Conservation (phyloP, 768 basidiomycete species). For the Suillus subalutaceus region DNA sequence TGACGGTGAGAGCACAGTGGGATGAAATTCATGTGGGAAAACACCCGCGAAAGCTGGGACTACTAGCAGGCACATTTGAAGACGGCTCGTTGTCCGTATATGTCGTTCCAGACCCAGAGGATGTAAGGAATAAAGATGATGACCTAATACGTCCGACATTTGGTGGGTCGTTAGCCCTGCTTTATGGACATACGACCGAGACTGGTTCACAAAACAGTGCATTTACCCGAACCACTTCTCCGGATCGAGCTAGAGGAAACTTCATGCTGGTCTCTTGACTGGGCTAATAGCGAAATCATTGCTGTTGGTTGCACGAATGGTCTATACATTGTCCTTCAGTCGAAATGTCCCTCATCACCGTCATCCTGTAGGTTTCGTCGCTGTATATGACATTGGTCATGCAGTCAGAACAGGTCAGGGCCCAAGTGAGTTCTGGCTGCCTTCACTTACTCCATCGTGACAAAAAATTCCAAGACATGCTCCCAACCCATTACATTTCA, state of each 20-base stretch:
- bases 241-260: constrained; percentile 78
- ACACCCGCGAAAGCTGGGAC: constrained; percentile 66
- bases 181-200: background rate
- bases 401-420: constrained; percentile 38
- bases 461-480: constrained; percentile 32
- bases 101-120: constrained; percentile 77
- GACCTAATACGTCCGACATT: constrained; percentile 44
- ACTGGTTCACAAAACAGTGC: constrained; percentile 43
- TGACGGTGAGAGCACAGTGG: constrained; percentile 22
- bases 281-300: constrained; percentile 84
- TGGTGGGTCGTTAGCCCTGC: constrained; percentile 42
- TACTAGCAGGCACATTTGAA: constrained; percentile 83
- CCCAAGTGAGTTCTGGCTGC: constrained; percentile 30
- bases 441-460: background rate
- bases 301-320: constrained; percentile 88
- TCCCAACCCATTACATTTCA: constrained; percentile 73
- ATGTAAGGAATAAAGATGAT: constrained; percentile 37
- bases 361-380: constrained; percentile 49
- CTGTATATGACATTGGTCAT: constrained; percentile 56
- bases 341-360: constrained; percentile 5
- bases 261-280: constrained; percentile 80
- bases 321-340: constrained; percentile 27
- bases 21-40: constrained; percentile 21
- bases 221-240: constrained; percentile 63
- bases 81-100: constrained; percentile 86